Evolutionary conservation across 441 rosid genomes (phyloP), one percentile per base, ranked within the genome.

Genomic region (Populus hybrid): DNA sequence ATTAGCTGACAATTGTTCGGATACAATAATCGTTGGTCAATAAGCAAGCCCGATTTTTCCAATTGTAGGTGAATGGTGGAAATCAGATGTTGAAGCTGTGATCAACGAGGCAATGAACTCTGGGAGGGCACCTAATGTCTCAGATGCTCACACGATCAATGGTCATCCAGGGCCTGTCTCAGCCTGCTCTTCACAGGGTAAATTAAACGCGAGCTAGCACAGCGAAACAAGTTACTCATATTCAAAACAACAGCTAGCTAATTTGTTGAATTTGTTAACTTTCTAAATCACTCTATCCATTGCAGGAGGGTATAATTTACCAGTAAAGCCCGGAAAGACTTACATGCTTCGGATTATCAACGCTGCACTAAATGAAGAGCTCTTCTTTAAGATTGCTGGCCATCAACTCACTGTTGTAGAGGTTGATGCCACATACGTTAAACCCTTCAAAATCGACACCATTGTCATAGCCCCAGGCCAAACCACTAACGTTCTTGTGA

Each of bases 21-120:
- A 53, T 30, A 24, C 32, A n/a, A 53, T 42, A 6, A 10, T 38
- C 24, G 3, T n/a, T 46, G 12, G 46, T 36, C 10, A 23, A 70
- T 57, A 73, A 73, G 1, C 24, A 63, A 42, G 24, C 50, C 10
- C 1, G 14, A 6, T 64, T 65, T 30, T 35, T 72, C 72, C 34
- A 81, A n/a, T 57, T 73, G 67, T 24, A 83, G 97, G 86, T 28
- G 99, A 95, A 81, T 95, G 99, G 99, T 95, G 99, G 99, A 93
- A 95, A 88, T 93, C 94, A 0, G 94, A 93, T 81, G 91, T 91
- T 0, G 99, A 95, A 88, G 83, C 85, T 53, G 84, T 95, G 18
- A 78, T 93, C 77, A 89, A 85, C 24, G 90, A 92, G 80, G 92
- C 99, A 0, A 16, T 82, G 71, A 91, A 88, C 12, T 91, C 94